Evolutionary conservation across 257 asterid genomes (phyloP), one percentile per base, ranked within the genome.

Genomic region (Avicennia marina): DNA sequence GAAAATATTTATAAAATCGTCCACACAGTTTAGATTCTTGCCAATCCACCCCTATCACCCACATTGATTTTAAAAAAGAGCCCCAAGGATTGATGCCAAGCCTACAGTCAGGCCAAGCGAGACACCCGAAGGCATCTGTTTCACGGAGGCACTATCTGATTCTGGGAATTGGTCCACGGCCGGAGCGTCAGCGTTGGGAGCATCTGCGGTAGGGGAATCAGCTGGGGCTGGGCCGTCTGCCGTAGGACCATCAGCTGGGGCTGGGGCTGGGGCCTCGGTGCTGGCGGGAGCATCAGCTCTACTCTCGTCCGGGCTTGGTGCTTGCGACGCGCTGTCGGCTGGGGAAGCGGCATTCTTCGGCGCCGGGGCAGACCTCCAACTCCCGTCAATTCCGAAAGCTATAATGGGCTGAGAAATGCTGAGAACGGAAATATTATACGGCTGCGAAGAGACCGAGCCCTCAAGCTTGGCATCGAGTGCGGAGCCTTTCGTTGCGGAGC

Each of bases 371-470:
- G 69, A 12, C 0, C 27, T 13, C 1, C 82, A 69, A 1, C 34
- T 7, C 2, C 74, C 72, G 29, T 80, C 95, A 13, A 82, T 42
- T 25, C 95, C 94, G 4, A 86, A 82, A 2, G 80, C 85, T 4
- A 80, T 20, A 17, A 87, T 72, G 4, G 66, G 74, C 5, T 62
- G 71, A 1, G 89, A 81, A 15, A 82, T 51, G 53, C 72, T 61
- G 46, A 90, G 83, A 19, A 90, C 66, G 20, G 95, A 90, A 16
- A 87, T 53, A 33, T 82, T 79, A 66, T 73, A 87, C 0, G 94
- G 95, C 15, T 51, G 68, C 0, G 84, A 6, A 16, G 66, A 66
- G 2, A 90, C 78, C 1, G 83, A 33, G 27, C 65, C 76, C 10
- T 49, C 43, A 4, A 78, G 53, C 6, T 48, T 50, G 26, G 78